Evolutionary conservation across 2,329 filamentous ascomycete species (phyloP).

Genomic region (Trichophyton rubrum): DNA sequence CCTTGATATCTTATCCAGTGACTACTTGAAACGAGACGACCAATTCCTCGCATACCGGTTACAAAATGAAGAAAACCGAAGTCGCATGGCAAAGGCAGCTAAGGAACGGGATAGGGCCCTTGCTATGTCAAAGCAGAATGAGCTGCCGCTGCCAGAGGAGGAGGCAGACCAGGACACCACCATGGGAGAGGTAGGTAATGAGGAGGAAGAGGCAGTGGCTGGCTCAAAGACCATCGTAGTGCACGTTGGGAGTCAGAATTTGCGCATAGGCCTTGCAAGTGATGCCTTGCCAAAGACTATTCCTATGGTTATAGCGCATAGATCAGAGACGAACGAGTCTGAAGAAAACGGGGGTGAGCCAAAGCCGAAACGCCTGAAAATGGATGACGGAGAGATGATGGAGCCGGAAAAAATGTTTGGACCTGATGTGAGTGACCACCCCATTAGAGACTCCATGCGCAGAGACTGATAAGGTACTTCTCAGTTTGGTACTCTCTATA

Average conservation of each 20-base stretch:
- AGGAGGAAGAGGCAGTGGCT: constrained; percentile 48
- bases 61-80: constrained; percentile 74
- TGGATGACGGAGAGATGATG: constrained; percentile 39
- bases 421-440: constrained; percentile 52
- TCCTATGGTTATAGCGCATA: constrained; percentile 81
- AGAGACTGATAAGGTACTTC: constrained; percentile 4
- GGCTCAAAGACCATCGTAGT: constrained; percentile 90
- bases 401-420: constrained; percentile 72
- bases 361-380: constrained; percentile 52
- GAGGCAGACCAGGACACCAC: constrained; percentile 39
- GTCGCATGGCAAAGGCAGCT: constrained; percentile 70
- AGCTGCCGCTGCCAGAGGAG: constrained; percentile 45
- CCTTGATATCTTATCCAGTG: constrained; percentile 40
- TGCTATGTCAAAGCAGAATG: constrained; percentile 59
- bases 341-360: constrained; percentile 73
- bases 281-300: constrained; percentile 90
- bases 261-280: constrained; percentile 88
- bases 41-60: constrained; percentile 82
- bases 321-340: constrained; percentile 64
- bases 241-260: constrained; percentile 87
- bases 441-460: not conserved
- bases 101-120: constrained; percentile 79
- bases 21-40: constrained; percentile 97
- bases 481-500: constrained; percentile 54
- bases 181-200: constrained; percentile 44